Percentiles rank a stretch among this genome's conserved stretches.
phyloP scores from a whole-genome alignment of 805 yeast genomes.

The Metschnikowia borealis region DNA sequence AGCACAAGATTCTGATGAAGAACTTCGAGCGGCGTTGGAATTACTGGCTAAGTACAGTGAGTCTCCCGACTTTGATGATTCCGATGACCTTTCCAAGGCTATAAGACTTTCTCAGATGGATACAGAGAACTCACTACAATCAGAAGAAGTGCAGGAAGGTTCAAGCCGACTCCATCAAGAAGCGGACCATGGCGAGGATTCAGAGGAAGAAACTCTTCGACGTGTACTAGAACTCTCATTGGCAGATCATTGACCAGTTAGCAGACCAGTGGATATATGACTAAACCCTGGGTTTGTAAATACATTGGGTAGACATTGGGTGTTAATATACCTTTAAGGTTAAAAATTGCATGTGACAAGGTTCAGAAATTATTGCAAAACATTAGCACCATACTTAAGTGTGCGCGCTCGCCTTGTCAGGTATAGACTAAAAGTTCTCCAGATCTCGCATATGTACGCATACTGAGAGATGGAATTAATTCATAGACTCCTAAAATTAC shows the following conservation, averaged over 20 bases:
- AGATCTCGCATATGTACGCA: too few relatives aligned
- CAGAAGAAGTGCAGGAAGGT: neutral
- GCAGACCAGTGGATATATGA: too few relatives aligned
- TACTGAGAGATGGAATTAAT: too few relatives aligned
- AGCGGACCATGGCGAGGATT: neutral
- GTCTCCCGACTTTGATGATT: neutral
- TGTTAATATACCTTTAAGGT: too few relatives aligned
- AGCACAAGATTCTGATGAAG: slow-evolving; percentile 24
- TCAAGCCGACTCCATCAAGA: neutral
- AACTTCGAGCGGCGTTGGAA: slow-evolving; percentile 19
- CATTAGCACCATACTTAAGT: too few relatives aligned
- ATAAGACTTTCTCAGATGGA: slow-evolving; percentile 6
- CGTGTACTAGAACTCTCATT: slow-evolving; percentile 20
- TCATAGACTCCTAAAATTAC: too few relatives aligned
- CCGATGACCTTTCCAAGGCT: slow-evolving; percentile 5
- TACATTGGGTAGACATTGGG: too few relatives aligned
- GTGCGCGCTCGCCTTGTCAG: too few relatives aligned
- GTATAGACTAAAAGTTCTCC: too few relatives aligned
- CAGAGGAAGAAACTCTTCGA: slow-evolving; percentile 19
- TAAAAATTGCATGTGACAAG: too few relatives aligned
- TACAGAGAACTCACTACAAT: neutral
- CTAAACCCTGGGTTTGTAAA: too few relatives aligned
- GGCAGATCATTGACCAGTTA: neutral
- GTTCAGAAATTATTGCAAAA: too few relatives aligned
- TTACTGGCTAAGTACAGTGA: slow-evolving; percentile 7